Base-by-base conservation (phyloP, 768 basidiomycete species). In the Stropharia rugosoannulata region DNA sequence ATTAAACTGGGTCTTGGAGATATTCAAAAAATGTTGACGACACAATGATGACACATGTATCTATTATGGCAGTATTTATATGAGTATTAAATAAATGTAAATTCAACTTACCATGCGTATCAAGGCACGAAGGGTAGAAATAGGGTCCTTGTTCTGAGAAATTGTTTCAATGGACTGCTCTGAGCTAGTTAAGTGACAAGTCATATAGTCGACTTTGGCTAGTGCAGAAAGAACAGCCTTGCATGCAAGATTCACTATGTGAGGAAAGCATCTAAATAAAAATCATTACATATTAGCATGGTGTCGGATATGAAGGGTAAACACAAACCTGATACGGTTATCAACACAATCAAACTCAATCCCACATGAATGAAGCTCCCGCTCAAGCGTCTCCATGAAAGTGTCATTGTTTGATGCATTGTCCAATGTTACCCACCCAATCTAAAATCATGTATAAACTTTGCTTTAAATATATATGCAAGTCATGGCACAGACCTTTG, bases 381-480 rank as follows among this genome's bases (percentile, higher is more conserved):
- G 19, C 48, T 64, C 64, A 12, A 74, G 61, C 4, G 27, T 22
- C 4, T 3, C 4, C 39, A 40, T 62, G 27, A 71, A 65, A 1
- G 66, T 74, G 48, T 73, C 65, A 56, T 74, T 75, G 51, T 71
- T 73, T 6, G 60, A 58, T 0, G 70, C 68, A 51, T 75, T 73
- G 53, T 73, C 70, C 3, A 68, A 18, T 0, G 71, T 73, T 15
- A 75, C 52, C 69, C 70, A 73, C 4, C 76, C 75, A 63, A 76
- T 69, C 75, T 76, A 55, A 29, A n/a, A n/a, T n/a, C n/a, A 29
- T 29, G 27, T 29, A 7, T 29, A 3, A 29, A n/a, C n/a, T n/a
- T n/a, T n/a, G n/a, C n/a, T n/a, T n/a, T n/a, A n/a, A n/a, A n/a
- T n/a, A n/a, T n/a, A n/a, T n/a, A n/a, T n/a, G n/a, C n/a, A n/a